phyloP scores from a whole-genome alignment of 2,329 filamentous ascomycete genomes.

The Elsinoe australis region DNA sequence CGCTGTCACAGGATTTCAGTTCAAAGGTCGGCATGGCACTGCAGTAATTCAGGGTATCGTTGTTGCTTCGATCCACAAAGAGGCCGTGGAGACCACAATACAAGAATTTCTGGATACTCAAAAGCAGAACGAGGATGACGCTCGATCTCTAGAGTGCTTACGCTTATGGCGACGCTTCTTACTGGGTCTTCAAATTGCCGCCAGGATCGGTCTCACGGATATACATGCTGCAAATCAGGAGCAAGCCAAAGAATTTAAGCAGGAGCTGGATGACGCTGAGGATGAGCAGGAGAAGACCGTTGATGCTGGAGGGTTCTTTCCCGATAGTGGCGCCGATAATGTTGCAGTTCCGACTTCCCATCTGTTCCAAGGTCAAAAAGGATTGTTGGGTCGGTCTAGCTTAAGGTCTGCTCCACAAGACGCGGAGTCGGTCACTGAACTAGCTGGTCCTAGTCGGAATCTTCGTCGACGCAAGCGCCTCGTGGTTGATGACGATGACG shows the following conservation, averaged over 20 bases:
- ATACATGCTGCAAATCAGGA: constrained; percentile 19
- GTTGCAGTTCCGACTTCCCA: constrained; percentile 20
- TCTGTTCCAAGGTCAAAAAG: not conserved
- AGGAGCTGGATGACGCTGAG: constrained; percentile 22
- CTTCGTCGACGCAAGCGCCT: not conserved
- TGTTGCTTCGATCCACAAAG: constrained; percentile 61
- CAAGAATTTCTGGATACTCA: constrained; percentile 59
- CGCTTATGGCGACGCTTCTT: constrained; percentile 54
- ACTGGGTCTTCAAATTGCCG: constrained; percentile 58
- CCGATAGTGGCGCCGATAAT: constrained; percentile 44
- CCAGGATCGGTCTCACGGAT: constrained; percentile 54
- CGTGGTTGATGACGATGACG: constrained; percentile 3
- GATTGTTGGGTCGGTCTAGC: too few species aligned
- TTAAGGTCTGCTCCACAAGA: too few species aligned
- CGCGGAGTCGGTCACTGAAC: too few species aligned
- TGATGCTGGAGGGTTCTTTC: constrained; percentile 34
- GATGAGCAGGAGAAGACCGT: constrained; percentile 20
- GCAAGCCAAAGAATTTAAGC: constrained; percentile 17
- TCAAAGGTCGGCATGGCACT: constrained; percentile 77
- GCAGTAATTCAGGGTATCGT: constrained; percentile 73
- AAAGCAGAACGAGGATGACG: constrained; percentile 54
- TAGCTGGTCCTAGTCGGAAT: not conserved
- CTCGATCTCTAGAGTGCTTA: constrained; percentile 43
- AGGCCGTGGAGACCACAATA: constrained; percentile 64
- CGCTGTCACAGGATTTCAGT: constrained; percentile 83